A percentile compares a stretch with the other conserved stretches of the same genome.
phyloP scores from a whole-genome alignment of 306 rosid genomes.

The Lablab purpureus region DNA sequence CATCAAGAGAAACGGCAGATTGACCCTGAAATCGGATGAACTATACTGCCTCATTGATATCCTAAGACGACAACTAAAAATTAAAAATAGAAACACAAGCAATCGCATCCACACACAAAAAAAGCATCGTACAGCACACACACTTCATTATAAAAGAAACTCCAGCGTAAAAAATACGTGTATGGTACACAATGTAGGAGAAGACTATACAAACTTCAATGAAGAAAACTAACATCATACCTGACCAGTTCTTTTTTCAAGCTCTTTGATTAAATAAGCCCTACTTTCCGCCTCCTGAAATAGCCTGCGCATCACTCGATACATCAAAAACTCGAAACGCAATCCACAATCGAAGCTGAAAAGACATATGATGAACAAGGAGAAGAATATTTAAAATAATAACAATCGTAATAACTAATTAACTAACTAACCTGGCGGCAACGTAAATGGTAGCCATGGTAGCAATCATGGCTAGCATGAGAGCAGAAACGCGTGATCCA shows the following conservation, averaged over 20 bases:
- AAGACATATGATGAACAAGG: not conserved
- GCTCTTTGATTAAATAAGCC: conserved; percentile 60
- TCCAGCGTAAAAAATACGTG: not conserved
- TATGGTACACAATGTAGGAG: not conserved
- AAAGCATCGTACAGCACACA: not conserved
- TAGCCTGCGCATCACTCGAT: conserved; percentile 49
- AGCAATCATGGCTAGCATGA: conserved; percentile 62
- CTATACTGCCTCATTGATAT: conserved; percentile 46
- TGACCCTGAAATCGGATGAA: conserved; percentile 71
- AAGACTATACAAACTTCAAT: not conserved
- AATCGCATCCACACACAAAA: conserved; percentile 15
- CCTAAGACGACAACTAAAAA: conserved; percentile 38
- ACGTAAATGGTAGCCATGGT: conserved; percentile 79
- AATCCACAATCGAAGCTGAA: not conserved
- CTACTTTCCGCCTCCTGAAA: conserved; percentile 79
- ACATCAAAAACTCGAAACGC: conserved; percentile 4
- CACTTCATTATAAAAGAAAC: not conserved
- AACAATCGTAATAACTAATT: no score
- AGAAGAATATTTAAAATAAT: not conserved
- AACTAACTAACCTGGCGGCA: conserved; percentile 64
- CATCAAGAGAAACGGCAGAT: conserved; percentile 70
- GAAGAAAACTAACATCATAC: conserved; percentile 49
- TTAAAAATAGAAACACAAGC: conserved; percentile 30
- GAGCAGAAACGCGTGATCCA: conserved; percentile 61
- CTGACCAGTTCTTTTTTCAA: conserved; percentile 57